phyloP scores from a whole-genome alignment of 192 early-diverging fungal genomes.

The Pilaira anomala region DNA sequence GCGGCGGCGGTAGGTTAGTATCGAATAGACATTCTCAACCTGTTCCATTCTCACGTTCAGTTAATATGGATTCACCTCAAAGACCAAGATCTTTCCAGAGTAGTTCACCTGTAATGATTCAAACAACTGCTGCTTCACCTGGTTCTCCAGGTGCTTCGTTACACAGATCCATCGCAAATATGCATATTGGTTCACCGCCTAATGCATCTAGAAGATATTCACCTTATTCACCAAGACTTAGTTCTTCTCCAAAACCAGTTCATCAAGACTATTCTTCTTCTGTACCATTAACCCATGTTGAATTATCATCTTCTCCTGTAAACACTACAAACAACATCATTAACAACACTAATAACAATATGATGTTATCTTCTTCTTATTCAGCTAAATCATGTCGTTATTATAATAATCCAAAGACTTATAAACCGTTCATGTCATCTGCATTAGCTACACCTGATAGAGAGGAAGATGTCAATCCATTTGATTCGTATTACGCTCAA shows the following conservation, averaged over 20 bases:
- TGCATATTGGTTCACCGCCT: constrained; percentile 36
- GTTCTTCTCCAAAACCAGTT: constrained; percentile 3
- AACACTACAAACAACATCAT: neutral
- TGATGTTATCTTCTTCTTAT: neutral
- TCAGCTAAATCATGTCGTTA: neutral
- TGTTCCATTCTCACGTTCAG: too few relatives aligned
- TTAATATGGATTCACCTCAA: neutral
- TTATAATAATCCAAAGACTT: constrained; percentile 12
- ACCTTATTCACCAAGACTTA: constrained; percentile 24
- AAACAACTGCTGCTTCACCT: constrained; percentile 9
- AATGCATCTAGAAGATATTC: constrained; percentile 24
- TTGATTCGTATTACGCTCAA: constrained; percentile 23
- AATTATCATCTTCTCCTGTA: neutral
- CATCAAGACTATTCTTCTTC: too few relatives aligned
- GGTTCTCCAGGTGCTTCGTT: constrained; percentile 12
- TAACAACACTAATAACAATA: neutral
- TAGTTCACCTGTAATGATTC: neutral
- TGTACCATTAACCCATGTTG: too few relatives aligned
- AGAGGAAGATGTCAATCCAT: constrained; percentile 25
- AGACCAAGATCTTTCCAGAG: neutral
- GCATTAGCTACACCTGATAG: constrained; percentile 29
- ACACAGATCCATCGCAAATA: constrained; percentile 32
- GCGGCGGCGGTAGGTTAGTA: neutral
- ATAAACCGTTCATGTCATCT: constrained; percentile 29
- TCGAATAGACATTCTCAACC: neutral